phyloP scores from a whole-genome alignment of 768 basidiomycete species.

The Termitomyces sp. region DNA sequence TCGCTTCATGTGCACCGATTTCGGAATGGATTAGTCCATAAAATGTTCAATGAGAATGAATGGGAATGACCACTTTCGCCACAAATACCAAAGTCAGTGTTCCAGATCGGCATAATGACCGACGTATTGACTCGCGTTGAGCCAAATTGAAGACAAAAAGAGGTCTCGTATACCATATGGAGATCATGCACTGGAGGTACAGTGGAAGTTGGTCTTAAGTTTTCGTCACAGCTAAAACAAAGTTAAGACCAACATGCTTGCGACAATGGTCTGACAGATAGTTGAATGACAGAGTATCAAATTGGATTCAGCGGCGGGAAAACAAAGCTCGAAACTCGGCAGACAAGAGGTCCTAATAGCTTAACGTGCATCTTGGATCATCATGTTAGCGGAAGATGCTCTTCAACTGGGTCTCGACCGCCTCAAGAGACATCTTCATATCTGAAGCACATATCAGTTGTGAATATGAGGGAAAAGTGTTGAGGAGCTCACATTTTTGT shows the following conservation, averaged over 20 bases:
- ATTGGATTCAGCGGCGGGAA: not conserved
- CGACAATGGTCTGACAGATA: not conserved
- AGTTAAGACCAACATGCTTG: not conserved
- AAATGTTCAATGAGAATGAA: no score
- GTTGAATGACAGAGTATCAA: not conserved
- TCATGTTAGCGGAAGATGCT: constrained; percentile 45
- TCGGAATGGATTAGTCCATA: not conserved
- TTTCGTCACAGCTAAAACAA: not conserved
- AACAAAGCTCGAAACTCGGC: not conserved
- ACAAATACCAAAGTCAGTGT: not conserved
- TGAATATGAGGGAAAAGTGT: not conserved
- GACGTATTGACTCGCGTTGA: not conserved
- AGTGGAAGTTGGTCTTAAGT: not conserved
- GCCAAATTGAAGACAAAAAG: not conserved
- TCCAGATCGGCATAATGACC: not conserved
- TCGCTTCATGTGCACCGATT: not conserved
- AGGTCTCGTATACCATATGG: not conserved
- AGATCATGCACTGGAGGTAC: not conserved
- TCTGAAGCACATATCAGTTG: constrained; percentile 39
- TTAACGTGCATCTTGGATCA: not conserved
- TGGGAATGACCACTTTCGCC: not conserved
- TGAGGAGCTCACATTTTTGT: constrained; percentile 57
- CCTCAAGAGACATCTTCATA: constrained; percentile 74
- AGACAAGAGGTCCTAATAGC: not conserved
- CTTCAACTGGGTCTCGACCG: constrained; percentile 68